Base-by-base conservation (phyloP, 78 protist genomes). In the Andalucia godoyi region DNA sequence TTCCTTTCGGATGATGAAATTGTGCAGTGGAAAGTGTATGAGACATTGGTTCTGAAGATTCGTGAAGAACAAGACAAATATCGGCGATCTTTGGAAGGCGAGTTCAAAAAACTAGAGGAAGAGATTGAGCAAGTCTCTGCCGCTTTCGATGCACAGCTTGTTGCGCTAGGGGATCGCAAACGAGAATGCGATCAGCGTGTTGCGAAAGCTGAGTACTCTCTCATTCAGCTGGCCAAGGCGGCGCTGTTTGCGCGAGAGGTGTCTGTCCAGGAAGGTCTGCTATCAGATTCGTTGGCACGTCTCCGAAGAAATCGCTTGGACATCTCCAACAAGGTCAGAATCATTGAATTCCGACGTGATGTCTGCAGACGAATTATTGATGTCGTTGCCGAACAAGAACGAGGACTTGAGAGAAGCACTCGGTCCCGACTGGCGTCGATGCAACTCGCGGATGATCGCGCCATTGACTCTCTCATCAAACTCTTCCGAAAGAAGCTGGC, bases 161-260 rank as follows among this genome's bases (percentile, higher is more conserved):
- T 6, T 25, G 25, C 3, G 23, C 62, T 67, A n/a, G 10, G 18
- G 17, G 32, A 54, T 32, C 61, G n/a, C 21, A 68, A 45, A 2
- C 67, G 47, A 23, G 12, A 6, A 46, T 5, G 46, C 42, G 43
- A 58, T 12, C 25, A 9, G 8, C 25, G 10, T 5, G 4, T 68
- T n/a, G 7, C 33, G 47, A 6, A 67, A 39, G n/a, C 32, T 25
- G 73, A 67, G 33, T 32, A 52, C 21, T 40, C 17, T 29, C 46
- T 37, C 34, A 45, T 67, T 9, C 47, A 67, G 62, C 46, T 67
- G 46, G 66, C 60, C 32, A 57, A 67, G n/a, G n/a, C n/a, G 33
- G 4, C 37, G 34, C 6, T 40, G 2, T 25, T 51, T 27, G 46
- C 15, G 23, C 47, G 4, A 2, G 60, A 67, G 18, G 73, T 52